phyloP scores from a whole-genome alignment of 345 rosid genomes.

The Angophora floribunda region DNA sequence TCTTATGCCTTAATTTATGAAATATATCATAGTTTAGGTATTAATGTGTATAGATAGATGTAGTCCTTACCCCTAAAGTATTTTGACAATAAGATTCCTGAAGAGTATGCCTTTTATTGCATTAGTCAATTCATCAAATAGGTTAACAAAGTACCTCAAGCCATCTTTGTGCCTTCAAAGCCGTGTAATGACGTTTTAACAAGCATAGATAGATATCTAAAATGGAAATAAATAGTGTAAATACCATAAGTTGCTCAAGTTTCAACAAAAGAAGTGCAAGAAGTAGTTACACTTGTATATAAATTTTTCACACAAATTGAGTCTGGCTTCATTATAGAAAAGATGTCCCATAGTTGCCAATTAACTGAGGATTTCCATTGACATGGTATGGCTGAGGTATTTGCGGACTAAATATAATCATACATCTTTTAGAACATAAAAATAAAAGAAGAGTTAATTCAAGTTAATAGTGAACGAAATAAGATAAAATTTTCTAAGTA shows the following conservation, averaged over 20 bases:
- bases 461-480: not conserved
- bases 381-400: not conserved
- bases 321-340: fast-evolving
- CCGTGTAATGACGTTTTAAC: not conserved
- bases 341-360: not conserved
- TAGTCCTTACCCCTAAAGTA: not conserved
- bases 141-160: not conserved
- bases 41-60: not conserved
- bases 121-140: not conserved
- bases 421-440: not conserved
- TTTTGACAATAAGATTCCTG: not conserved
- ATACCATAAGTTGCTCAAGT: not conserved
- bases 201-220: fast-evolving
- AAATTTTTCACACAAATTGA: not conserved
- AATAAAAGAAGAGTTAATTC: not conserved
- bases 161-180: not conserved
- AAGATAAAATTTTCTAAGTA: not conserved
- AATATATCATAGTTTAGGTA: not conserved
- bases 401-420: not conserved
- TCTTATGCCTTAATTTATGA: too few species aligned
- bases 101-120: not conserved
- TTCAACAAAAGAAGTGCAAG: not conserved
- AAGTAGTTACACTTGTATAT: not conserved
- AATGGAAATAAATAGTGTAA: not conserved
- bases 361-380: fast-evolving